phyloP scores from a whole-genome alignment of 768 basidiomycete genomes.

The Suillus weaverae region DNA sequence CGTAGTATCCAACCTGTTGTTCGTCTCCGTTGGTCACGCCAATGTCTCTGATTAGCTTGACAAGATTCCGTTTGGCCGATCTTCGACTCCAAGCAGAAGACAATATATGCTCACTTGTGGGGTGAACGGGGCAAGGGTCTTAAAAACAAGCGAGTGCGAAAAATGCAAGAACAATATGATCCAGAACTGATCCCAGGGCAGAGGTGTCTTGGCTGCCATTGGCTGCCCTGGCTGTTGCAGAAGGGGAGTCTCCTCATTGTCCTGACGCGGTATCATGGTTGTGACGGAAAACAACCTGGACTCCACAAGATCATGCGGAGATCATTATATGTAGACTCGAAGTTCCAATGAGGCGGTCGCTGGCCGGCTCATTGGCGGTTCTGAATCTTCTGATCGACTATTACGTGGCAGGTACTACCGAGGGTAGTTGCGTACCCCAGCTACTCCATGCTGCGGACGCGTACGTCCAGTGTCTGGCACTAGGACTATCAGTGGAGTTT shows the following conservation, averaged over 20 bases:
- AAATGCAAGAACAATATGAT: neutral
- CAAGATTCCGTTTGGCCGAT: neutral
- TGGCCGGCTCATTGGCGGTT: too few species aligned
- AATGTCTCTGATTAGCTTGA: neutral
- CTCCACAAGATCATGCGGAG: too few species aligned
- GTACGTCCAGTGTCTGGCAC: too few species aligned
- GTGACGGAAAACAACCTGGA: neutral
- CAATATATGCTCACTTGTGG: neutral
- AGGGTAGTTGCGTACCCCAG: too few species aligned
- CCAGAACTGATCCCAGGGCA: neutral
- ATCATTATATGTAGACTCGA: too few species aligned
- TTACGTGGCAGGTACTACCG: too few species aligned
- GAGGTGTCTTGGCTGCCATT: neutral
- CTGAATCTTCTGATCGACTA: too few species aligned
- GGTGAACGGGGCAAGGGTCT: neutral
- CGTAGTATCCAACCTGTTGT: neutral
- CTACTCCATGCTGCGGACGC: too few species aligned
- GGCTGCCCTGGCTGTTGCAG: neutral
- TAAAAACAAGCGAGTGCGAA: neutral
- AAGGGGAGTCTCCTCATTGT: neutral
- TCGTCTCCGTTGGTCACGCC: neutral
- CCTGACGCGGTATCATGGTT: neutral
- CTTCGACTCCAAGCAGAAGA: neutral
- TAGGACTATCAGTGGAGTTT: too few species aligned
- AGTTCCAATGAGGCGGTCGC: too few species aligned